Percentiles rank a stretch among this genome's conserved stretches.
Conservation (phyloP, 1,139 yeast species). For the Lipomyces yarrowii region DNA sequence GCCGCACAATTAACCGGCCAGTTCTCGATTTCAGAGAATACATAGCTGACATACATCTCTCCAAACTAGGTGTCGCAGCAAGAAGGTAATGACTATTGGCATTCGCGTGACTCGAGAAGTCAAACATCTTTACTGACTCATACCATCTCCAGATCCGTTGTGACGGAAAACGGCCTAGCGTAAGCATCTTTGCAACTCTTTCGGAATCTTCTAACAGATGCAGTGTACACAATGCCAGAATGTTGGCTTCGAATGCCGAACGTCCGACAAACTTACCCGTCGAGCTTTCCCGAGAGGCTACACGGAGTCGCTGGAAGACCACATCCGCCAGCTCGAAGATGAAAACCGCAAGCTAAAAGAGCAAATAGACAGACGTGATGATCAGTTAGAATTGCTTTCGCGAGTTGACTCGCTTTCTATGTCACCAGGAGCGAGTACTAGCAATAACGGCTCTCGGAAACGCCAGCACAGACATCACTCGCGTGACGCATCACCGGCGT, state of each 20-base stretch:
- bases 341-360: constrained; percentile 56
- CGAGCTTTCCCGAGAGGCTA: constrained; percentile 75
- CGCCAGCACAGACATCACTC: constrained; percentile 4
- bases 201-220: not conserved
- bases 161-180: constrained; percentile 60
- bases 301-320: constrained; percentile 68
- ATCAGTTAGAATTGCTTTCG: constrained; percentile 52
- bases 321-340: constrained; percentile 62
- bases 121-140: not conserved
- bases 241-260: constrained; percentile 72
- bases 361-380: constrained; percentile 61
- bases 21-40: not conserved
- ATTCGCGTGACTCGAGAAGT: not conserved
- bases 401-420: constrained; percentile 36
- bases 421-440: not conserved
- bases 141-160: constrained; percentile 51
- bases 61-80: constrained; percentile 59
- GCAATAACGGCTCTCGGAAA: not conserved
- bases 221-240: constrained; percentile 64
- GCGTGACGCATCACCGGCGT: constrained; percentile 9
- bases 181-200: not conserved
- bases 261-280: constrained; percentile 69
- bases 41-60: not conserved
- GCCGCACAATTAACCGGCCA: not conserved
- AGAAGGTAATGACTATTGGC: constrained; percentile 48